Percentiles rank a stretch among this genome's conserved stretches.
Evolutionary conservation across 2,329 filamentous ascomycete genomes (phyloP).

Genomic region (Magnaporthiopsis incrustans): DNA sequence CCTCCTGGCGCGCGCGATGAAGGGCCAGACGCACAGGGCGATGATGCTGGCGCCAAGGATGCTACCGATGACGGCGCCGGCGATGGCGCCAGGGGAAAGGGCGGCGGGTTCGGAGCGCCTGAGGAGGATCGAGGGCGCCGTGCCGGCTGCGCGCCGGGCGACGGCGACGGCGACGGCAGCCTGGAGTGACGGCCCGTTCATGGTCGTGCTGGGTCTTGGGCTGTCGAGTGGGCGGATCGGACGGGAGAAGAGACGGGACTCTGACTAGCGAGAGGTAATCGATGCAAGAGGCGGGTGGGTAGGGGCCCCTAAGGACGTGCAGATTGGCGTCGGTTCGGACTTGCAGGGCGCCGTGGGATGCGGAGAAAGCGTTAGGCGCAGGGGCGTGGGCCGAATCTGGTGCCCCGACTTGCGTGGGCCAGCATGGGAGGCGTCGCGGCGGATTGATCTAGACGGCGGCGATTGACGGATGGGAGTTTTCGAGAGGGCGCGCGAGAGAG

Average conservation of each 20-base stretch:
- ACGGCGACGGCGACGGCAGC: background rate
- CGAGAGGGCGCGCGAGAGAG: too few relatives aligned
- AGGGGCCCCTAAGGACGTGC: background rate
- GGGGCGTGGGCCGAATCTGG: conserved; percentile 3
- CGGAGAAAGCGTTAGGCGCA: background rate
- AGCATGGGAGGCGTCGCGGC: conserved; percentile 2
- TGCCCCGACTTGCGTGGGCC: conserved; percentile 6
- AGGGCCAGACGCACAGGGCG: conserved; percentile 23
- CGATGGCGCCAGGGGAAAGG: conserved; percentile 24
- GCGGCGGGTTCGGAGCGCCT: background rate
- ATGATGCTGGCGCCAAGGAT: conserved; percentile 21
- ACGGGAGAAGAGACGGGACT: background rate
- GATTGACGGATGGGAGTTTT: background rate
- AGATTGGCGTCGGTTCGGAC: background rate
- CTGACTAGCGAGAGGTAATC: background rate
- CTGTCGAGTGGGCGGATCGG: background rate
- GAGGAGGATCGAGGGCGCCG: background rate
- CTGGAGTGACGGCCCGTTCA: background rate
- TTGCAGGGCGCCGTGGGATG: background rate
- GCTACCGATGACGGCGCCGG: conserved; percentile 25
- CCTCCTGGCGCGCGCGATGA: conserved; percentile 23
- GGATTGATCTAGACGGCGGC: background rate
- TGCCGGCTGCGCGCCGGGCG: background rate
- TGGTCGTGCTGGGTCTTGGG: background rate
- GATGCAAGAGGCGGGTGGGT: background rate